Conservation (phyloP, 139 green algal species). For the Closterium sp. region DNA sequence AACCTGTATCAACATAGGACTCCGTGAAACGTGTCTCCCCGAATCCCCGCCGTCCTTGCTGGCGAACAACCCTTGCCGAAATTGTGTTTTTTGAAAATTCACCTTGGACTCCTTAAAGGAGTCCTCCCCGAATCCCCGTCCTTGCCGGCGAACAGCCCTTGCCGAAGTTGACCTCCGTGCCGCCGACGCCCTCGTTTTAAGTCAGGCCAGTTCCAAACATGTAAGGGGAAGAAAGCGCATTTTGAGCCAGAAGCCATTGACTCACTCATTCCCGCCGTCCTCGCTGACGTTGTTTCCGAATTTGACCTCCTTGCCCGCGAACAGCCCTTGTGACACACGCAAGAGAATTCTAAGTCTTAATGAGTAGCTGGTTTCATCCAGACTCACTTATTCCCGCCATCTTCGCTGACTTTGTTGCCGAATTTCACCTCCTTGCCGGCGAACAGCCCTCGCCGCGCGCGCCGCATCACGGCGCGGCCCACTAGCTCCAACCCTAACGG, state of each 20-base stretch:
- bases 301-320: constrained; percentile 64
- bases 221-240: neutral
- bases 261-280: constrained; percentile 80
- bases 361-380: no score
- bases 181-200: neutral
- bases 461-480: constrained; percentile 35
- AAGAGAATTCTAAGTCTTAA: no score
- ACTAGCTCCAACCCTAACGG: constrained; percentile 38
- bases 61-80: no score
- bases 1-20: no score
- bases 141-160: constrained; percentile 72
- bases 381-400: constrained; percentile 79
- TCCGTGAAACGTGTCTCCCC: no score
- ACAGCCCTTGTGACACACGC: constrained; percentile 54
- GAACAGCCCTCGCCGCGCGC: constrained; percentile 67
- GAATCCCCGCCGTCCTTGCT: no score
- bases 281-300: constrained; percentile 80
- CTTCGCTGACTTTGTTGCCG: constrained; percentile 81
- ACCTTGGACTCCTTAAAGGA: no score
- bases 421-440: constrained; percentile 64
- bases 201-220: neutral
- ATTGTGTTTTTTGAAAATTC: no score
- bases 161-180: no score
- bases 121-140: no score
- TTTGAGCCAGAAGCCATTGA: neutral